Evolutionary conservation across 2,329 filamentous ascomycete species (phyloP), one percentile per base, ranked within the genome.

Genomic region (Aspergillus neoniger): DNA sequence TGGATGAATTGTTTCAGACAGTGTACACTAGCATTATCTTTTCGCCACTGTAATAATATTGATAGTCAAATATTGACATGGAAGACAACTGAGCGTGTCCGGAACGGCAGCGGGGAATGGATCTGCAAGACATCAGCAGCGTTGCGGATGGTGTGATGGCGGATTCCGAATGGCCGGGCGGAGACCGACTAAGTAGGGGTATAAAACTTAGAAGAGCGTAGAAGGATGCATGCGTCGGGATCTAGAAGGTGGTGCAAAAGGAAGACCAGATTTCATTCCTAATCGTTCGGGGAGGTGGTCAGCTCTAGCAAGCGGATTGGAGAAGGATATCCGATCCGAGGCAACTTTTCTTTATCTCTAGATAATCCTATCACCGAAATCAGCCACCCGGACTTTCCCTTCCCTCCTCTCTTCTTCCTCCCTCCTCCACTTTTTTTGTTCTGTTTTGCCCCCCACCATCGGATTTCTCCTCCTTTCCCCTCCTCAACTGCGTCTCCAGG

Each of bases 41-140:
- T 50, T 50, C 47, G 25, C 23, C 47, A 50, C 47, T 50, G 47
- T 50, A 50, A 50, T 50, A 50, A 30, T 50, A 49, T 49, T 50
- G 28, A 9, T 8, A 15, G 23, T 30, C 47, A 30, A 10, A 21
- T 50, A 50, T 50, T 28, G 47, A 17, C 47, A 50, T 9, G 47
- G 47, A 30, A 30, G 12, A 5, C 32, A 14, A 12, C 4, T 12
- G 47, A 17, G 25, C 47, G 5, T 17, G n/a, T 32, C n/a, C 47
- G 19, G 44, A 30, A 17, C 21, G 44, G 44, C 5, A 17, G 44
- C 21, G 44, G 44, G 47, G 47, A 30, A 28, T 50, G 47, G 47
- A 50, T 67, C 36, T 44, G 21, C 17, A 55, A 55, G 23, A 17
- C 52, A 55, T 55, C 52, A 55, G 38, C n/a, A 43, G 17, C 52